Conservation (phyloP, 108 stramenopile species). For the Epithemia pelagica region DNA sequence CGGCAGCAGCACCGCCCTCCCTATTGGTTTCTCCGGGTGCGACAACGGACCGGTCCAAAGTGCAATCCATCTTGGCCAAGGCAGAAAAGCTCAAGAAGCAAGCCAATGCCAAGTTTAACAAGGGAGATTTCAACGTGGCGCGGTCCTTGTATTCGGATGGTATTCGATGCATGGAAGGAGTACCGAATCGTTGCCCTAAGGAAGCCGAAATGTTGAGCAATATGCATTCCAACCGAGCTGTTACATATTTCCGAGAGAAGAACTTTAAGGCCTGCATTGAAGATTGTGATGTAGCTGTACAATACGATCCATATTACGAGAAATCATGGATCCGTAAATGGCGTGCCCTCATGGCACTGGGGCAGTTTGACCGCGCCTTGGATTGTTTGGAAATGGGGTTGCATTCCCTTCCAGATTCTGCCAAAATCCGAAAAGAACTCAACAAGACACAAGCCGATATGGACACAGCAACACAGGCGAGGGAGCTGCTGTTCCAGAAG, state of each 20-base stretch:
- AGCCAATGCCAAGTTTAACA: constrained; percentile 47
- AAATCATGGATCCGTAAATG: constrained; percentile 48
- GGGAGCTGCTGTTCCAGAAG: constrained; percentile 21
- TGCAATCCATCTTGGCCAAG: constrained; percentile 15
- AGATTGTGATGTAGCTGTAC: constrained; percentile 42
- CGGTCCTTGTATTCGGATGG: constrained; percentile 36
- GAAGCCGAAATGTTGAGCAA: constrained; percentile 25
- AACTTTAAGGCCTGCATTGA: constrained; percentile 28
- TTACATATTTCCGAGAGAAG: constrained; percentile 44
- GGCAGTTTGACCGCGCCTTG: constrained; percentile 35
- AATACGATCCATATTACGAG: constrained; percentile 32
- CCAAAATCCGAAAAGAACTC: constrained; percentile 27
- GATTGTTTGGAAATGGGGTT: constrained; percentile 30
- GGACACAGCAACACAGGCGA: background rate
- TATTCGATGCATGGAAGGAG: constrained; percentile 20
- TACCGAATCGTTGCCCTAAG: constrained; percentile 9
- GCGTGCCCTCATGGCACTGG: constrained; percentile 46
- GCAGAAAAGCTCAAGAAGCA: constrained; percentile 46
- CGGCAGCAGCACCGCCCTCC: too few relatives aligned
- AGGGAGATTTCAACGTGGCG: constrained; percentile 38
- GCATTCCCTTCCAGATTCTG: constrained; percentile 30
- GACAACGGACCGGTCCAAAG: background rate
- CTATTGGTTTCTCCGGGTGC: background rate
- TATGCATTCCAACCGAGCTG: constrained; percentile 43
- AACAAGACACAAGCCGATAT: constrained; percentile 17